Conservation (phyloP, 495 filamentous ascomycete genomes). For the Rostrohypoxylon terebratum region DNA sequence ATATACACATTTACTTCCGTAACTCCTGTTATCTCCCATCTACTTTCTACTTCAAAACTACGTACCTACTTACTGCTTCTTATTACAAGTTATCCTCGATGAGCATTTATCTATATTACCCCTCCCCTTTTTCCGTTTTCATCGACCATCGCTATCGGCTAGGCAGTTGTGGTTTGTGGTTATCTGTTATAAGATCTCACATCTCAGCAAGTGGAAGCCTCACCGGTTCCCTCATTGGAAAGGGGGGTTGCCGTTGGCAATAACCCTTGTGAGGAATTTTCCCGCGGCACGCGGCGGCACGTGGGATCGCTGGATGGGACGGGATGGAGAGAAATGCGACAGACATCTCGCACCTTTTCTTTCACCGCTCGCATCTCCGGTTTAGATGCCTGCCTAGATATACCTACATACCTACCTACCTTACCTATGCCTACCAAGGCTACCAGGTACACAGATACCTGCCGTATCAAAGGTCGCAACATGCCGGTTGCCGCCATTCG, state of each 20-base stretch:
- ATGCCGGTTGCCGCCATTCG: conserved; percentile 30
- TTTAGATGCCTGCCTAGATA: background rate
- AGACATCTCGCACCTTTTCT: background rate
- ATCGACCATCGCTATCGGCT: background rate
- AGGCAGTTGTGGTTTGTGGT: background rate
- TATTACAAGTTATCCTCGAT: background rate
- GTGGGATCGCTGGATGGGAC: conserved; percentile 34
- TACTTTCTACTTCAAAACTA: background rate
- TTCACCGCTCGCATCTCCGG: conserved; percentile 6
- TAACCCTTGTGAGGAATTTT: conserved; percentile 30
- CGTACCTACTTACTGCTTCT: background rate
- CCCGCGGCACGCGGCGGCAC: conserved; percentile 29
- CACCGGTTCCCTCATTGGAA: conserved; percentile 10
- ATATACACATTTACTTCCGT: background rate
- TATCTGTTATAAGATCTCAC: conserved; percentile 10
- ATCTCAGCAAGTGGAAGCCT: conserved; percentile 17
- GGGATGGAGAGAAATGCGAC: conserved; percentile 23
- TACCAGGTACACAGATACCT: background rate
- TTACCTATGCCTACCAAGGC: too few species aligned
- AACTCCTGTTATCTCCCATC: background rate
- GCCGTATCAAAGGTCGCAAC: conserved; percentile 11
- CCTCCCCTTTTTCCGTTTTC: background rate
- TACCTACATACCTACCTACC: background rate
- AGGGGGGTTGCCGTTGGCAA: background rate
- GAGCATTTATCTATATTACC: background rate